Conservation (phyloP, 441 rosid species). For the Populus tomentosa region DNA sequence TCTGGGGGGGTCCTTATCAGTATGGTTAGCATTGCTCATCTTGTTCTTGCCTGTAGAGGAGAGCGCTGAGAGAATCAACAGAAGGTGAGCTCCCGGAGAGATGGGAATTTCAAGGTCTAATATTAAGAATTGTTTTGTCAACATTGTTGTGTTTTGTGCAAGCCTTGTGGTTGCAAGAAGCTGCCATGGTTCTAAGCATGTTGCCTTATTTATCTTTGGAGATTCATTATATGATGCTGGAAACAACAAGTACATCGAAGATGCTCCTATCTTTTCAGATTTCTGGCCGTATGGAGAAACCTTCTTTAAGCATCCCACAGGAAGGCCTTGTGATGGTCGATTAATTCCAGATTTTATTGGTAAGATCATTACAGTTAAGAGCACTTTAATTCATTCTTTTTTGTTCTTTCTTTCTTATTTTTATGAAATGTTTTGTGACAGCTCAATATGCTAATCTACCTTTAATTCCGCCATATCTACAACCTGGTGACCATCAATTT, state of each 20-base stretch:
- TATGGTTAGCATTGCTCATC: neutral
- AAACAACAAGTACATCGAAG: slow-evolving; percentile 34
- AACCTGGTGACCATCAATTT: neutral
- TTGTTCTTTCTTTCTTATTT: neutral
- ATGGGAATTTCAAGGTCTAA: neutral
- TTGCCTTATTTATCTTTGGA: slow-evolving; percentile 42
- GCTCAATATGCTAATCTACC: slow-evolving; percentile 25
- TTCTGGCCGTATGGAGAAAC: slow-evolving; percentile 39
- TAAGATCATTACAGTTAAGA: slow-evolving; percentile 3
- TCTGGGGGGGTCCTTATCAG: neutral
- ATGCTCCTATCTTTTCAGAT: slow-evolving; percentile 22
- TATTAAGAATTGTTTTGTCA: neutral
- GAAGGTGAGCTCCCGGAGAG: neutral
- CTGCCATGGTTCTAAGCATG: slow-evolving; percentile 16
- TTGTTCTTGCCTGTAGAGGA: neutral
- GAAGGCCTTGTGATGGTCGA: slow-evolving; percentile 30
- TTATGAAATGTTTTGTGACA: neutral
- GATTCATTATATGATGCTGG: slow-evolving; percentile 48
- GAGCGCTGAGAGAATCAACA: neutral
- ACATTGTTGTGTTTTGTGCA: slow-evolving; percentile 5
- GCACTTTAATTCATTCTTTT: neutral
- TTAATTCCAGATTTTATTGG: slow-evolving; percentile 28
- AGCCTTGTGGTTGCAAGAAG: neutral
- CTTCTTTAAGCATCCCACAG: slow-evolving; percentile 34
- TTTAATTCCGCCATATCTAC: slow-evolving; percentile 21